Evolutionary conservation across 1,284 basidiomycete genomes (phyloP), one percentile per base, ranked within the genome.

Genomic region (Clitocybe nebularis): DNA sequence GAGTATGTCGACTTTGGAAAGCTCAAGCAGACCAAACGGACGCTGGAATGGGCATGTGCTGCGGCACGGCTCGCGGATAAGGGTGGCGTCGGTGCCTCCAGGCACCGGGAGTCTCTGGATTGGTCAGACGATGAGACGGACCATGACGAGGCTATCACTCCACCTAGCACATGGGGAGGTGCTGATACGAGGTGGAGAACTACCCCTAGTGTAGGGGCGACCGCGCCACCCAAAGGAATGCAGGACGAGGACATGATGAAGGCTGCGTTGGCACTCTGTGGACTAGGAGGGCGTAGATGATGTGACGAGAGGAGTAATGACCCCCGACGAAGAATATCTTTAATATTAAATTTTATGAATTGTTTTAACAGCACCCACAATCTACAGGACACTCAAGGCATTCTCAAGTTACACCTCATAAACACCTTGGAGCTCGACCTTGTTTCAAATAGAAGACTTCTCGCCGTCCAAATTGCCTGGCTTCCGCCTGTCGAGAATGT

Each of bases 11-110:
- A 78, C 32, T 81, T 78, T 45, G 69, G 67, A 39, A 72, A 66
- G 50, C 62, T 60, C 41, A 60, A 61, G 42, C 59, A 67, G 48
- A 56, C 62, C 21, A 61, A 69, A 44, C 66, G 72, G 25, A 83
- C 80, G 24, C 69, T 86, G 17, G 84, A 86, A 56, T 87, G 81
- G 78, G 84, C 84, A 3, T 86, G 84, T 58, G 84, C 79, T 0
- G 72, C 75, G 6, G 79, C 79, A 24, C 60, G 60, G 26, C 49
- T 65, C 13, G 61, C 60, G 7, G 63, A 66, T 38, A 68, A 63
- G 49, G 62, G 67, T 37, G 56, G 55, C 10, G 14, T 34, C 17
- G 25, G 45, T 36, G 34, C 39, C 13, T 30, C 35, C 11, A 29
- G 1, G 34, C 41, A 6, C 36, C 46, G 41, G 39, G 43, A 41